Evolutionary conservation across 1,139 yeast species (phyloP).

Genomic region (Diutina catenulata): DNA sequence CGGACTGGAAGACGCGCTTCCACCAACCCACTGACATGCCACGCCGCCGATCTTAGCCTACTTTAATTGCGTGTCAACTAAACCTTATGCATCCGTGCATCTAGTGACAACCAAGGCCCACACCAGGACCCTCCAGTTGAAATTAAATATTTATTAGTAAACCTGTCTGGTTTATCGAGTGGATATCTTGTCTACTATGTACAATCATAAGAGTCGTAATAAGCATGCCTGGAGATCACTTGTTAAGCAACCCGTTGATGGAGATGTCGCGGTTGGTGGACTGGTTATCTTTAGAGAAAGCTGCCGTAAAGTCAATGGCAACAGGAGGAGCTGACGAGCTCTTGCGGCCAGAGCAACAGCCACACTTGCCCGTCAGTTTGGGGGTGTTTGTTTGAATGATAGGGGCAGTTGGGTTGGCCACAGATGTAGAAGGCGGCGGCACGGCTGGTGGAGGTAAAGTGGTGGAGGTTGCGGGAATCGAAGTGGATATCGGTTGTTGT

Average conservation of each 20-base stretch:
- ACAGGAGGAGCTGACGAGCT: constrained; percentile 8
- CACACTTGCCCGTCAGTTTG: background rate
- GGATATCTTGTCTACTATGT: too few species aligned
- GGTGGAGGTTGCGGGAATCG: background rate
- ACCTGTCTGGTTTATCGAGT: too few species aligned
- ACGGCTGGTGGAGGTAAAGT: constrained; percentile 5
- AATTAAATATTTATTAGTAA: too few species aligned
- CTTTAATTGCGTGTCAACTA: too few species aligned
- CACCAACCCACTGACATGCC: too few species aligned
- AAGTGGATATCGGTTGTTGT: constrained; percentile 6
- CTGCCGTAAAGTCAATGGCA: constrained; percentile 10
- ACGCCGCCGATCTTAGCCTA: too few species aligned
- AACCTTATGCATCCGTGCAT: too few species aligned
- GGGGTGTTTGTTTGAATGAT: background rate
- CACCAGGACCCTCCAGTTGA: too few species aligned
- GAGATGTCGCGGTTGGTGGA: constrained; percentile 6
- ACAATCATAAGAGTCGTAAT: too few species aligned
- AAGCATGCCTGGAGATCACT: background rate
- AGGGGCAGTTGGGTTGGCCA: too few species aligned
- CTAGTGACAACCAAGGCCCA: too few species aligned
- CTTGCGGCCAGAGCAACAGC: constrained; percentile 3
- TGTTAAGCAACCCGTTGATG: background rate
- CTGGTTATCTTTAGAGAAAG: constrained; percentile 6
- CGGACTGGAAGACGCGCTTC: too few species aligned
- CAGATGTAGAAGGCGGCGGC: constrained; percentile 3